Evolutionary conservation across 164 flowering plant genomes (phyloP), one percentile per base, ranked within the genome.

Genomic region (Santalum album): DNA sequence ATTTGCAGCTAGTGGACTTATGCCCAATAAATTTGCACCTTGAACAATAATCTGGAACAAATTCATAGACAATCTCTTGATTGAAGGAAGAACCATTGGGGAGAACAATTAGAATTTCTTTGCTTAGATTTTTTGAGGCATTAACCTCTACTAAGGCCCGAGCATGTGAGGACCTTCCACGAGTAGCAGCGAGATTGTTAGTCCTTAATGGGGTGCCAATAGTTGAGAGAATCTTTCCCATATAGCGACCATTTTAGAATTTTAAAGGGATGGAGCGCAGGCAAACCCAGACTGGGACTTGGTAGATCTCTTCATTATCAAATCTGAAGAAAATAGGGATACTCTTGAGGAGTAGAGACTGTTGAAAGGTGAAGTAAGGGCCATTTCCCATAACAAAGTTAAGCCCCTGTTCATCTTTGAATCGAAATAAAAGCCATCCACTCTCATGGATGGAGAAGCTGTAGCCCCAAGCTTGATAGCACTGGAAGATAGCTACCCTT

Each of bases 241-340:
- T 12, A 1, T 0, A 0, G 0, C 4, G 0, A 0, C 0, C 16
- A 3, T 12, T 11, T 16, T 4, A 3, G 2, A 38, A 15, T 15
- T 38, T 15, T 0, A 38, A 16, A 3, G 42, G 42, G 3, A 38
- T 0, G 17, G 3, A 3, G 42, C 14, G 16, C 16, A 38, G 1
- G 15, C 17, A 3, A 3, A 38, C 42, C 42, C 42, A 38, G 14
- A 38, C 16, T 1, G 42, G 42, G 16, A 15, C 3, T 9, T 0
- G 16, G 0, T 12, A 9, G 16, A 38, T 12, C 12, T 38, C 42
- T 15, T 38, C 42, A 4, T 38, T 38, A 4, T 15, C 42, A 38
- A 38, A 38, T 4, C 2, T 3, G 17, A 38, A 38, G 17, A 38
- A 38, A 9, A 0, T 15, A 0, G 17, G 42, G 15, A 38, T 38